phyloP scores from a whole-genome alignment of 2,329 filamentous ascomycete species.

The Penicillium sp. region DNA sequence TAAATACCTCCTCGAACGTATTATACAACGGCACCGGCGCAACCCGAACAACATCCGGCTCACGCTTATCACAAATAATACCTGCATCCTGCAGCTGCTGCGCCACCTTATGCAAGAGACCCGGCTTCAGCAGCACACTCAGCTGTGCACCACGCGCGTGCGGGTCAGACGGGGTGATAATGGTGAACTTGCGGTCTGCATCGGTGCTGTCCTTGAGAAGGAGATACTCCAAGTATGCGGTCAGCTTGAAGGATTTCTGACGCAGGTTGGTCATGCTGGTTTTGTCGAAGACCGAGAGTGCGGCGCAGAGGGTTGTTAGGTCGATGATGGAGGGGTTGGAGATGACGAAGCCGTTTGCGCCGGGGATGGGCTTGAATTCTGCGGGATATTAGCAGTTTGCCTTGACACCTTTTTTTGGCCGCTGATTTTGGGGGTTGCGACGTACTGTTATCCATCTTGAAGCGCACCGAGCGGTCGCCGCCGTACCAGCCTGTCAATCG shows the following conservation, averaged over 20 bases:
- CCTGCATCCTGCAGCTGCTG: constrained; percentile 66
- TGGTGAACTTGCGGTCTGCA: constrained; percentile 51
- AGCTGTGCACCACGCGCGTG: constrained; percentile 73
- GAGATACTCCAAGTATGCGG: constrained; percentile 72
- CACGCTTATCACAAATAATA: constrained; percentile 78
- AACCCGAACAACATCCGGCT: constrained; percentile 79
- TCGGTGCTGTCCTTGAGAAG: constrained; percentile 49
- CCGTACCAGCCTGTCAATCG: constrained; percentile 84
- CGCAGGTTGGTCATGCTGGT: constrained; percentile 69
- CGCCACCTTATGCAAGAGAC: constrained; percentile 69
- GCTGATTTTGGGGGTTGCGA: not conserved
- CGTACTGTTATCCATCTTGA: constrained; percentile 73
- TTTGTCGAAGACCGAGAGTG: constrained; percentile 71
- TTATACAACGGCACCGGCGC: constrained; percentile 84
- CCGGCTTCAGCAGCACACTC: constrained; percentile 70
- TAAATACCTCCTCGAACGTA: constrained; percentile 70
- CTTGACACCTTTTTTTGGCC: no score
- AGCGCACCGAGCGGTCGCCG: constrained; percentile 70
- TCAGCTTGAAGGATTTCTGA: constrained; percentile 70
- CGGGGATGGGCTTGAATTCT: constrained; percentile 72
- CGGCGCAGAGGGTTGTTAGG: constrained; percentile 69
- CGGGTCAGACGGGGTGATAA: constrained; percentile 70
- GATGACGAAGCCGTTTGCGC: constrained; percentile 77
- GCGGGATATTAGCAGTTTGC: constrained; percentile 12
- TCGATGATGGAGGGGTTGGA: constrained; percentile 80